Base-by-base conservation (phyloP, 371 early-diverging fungal species). In the Choanephora cucurbitarum region DNA sequence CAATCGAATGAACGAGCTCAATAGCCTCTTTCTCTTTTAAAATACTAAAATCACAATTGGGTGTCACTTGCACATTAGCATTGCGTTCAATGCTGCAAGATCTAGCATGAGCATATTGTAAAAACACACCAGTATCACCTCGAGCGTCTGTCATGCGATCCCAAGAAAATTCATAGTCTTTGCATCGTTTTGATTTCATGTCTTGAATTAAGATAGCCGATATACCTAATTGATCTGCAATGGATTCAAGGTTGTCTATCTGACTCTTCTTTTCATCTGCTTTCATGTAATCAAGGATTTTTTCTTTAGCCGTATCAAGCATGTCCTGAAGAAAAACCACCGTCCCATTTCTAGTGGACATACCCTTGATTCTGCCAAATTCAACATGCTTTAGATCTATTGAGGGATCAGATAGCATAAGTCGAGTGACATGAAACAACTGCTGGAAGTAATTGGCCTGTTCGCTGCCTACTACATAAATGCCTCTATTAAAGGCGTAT, bases 261-360 rank as follows among this genome's bases (percentile, higher is more conserved):
- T 92, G 91, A 14, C 61, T 73, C 49, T 84, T 81, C 64, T 91
- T 92, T 57, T 74, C 67, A 15, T 62, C 46, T 54, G 79, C 70
- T 49, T 81, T 81, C 91, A 99, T 97, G 37, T 89, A 89, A 3
- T 84, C 87, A 45, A 88, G 73, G 85, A 98, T 96, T 24, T 85
- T 89, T 23, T 89, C 87, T 67, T 92, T 81, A 24, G 94, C 88
- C 7, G 85, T 82, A 57, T 93, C 88, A 37, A 99, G 77, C 45
- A 99, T 94, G 64, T 99, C 99, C 56, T 97, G 88, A 45, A 99
- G 78, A 74, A 99, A 98, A 3, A 99, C 93, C 2, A 90, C 99
- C 0, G 85, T 92, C 15, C 99, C 99, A 58, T 88, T 90, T 47
- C 99, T 85, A 8, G 99, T 99, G 23, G 91, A 93, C 97, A 99